Percentiles rank a stretch among this genome's conserved stretches.
These are phyloP conservation scores for Phytophthora litchii DNA, from an alignment of 352 stramenopile genomes.

Conservation along the genomic window DNA sequence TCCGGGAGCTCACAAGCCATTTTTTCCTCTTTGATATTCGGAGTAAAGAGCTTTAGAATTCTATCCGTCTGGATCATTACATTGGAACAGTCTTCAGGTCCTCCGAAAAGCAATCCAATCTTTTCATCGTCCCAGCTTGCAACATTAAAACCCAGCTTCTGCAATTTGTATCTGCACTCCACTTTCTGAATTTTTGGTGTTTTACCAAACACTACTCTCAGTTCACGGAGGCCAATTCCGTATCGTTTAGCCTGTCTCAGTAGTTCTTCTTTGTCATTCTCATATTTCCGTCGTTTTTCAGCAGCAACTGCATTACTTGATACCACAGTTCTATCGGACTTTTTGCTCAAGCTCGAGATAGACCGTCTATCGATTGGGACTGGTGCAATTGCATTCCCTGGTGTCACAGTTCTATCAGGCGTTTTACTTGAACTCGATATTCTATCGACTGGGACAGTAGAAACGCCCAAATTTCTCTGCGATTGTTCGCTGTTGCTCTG, in stretches of 20 bases:
- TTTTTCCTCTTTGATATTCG: slow-evolving; percentile 78
- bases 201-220: slow-evolving; percentile 76
- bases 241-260: slow-evolving; percentile 64
- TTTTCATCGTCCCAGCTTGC: slow-evolving; percentile 78
- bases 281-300: slow-evolving; percentile 64
- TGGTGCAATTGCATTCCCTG: slow-evolving; percentile 32
- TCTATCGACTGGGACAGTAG: neutral
- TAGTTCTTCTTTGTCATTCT: slow-evolving; percentile 77
- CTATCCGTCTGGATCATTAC: slow-evolving; percentile 50
- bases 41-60: slow-evolving; percentile 70
- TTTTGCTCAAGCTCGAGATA: slow-evolving; percentile 40
- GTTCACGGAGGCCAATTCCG: slow-evolving; percentile 66
- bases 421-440: slow-evolving; percentile 41
- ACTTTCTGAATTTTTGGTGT: slow-evolving; percentile 46
- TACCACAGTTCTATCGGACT: slow-evolving; percentile 32
- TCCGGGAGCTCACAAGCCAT: slow-evolving; percentile 74
- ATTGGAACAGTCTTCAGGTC: slow-evolving; percentile 39
- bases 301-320: slow-evolving; percentile 39
- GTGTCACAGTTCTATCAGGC: slow-evolving; percentile 31
- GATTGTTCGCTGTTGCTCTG: slow-evolving; percentile 7
- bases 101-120: slow-evolving; percentile 66
- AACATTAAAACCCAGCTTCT: slow-evolving; percentile 68
- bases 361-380: slow-evolving; percentile 10
- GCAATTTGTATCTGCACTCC: slow-evolving; percentile 66
- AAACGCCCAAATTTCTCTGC: slow-evolving; percentile 4